phyloP scores from a whole-genome alignment of 179 eudicot species.

The Carnegiea gigantea region DNA sequence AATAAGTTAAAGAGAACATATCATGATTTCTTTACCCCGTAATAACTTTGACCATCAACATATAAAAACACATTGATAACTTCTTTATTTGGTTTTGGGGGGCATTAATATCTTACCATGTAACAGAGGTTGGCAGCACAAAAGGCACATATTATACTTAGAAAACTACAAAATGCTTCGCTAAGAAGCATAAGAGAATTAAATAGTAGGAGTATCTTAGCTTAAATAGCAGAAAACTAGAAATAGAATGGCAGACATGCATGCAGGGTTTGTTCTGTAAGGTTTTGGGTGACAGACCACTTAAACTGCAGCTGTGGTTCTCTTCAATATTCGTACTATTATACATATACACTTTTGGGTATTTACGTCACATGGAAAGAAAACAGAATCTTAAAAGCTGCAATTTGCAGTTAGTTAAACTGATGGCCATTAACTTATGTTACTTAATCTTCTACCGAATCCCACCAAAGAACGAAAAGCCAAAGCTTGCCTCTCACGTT shows the following conservation, averaged over 20 bases:
- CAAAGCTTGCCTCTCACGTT: constrained; percentile 8
- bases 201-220: constrained; percentile 1
- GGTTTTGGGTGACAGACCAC: constrained; percentile 30
- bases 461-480: constrained; percentile 15
- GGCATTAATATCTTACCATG: too few species aligned
- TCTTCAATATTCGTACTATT: not conserved
- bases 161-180: too few species aligned
- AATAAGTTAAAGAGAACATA: too few species aligned
- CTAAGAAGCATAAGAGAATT: not conserved
- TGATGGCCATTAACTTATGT: constrained; percentile 1
- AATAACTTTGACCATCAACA: too few species aligned
- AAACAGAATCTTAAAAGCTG: not conserved
- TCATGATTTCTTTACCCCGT: too few species aligned
- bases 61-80: too few species aligned
- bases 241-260: constrained; percentile 25
- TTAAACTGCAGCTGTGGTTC: constrained; percentile 32
- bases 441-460: not conserved
- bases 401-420: not conserved
- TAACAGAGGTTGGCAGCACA: too few species aligned
- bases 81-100: too few species aligned
- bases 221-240: not conserved
- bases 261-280: not conserved
- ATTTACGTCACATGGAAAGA: too few species aligned
- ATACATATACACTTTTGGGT: not conserved
- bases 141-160: not conserved